Conservation (phyloP, 2,329 filamentous ascomycete species). For the Colletotrichum sp. region DNA sequence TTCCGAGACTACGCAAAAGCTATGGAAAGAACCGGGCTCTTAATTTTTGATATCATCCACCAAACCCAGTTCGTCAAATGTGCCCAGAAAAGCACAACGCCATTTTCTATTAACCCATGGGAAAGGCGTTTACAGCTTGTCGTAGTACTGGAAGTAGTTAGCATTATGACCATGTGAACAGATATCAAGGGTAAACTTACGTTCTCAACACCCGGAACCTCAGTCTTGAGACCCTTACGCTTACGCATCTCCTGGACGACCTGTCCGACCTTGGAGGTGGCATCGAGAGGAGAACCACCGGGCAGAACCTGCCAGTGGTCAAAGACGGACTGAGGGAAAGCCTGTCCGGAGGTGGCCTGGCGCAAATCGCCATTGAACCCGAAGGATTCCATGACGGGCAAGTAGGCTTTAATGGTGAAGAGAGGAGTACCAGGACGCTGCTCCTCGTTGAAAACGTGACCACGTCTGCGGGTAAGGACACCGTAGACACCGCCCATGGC, state of each 20-base stretch:
- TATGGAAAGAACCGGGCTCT: conserved; percentile 23
- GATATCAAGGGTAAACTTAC: conserved; percentile 63
- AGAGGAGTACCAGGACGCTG: conserved; percentile 98
- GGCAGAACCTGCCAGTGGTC: conserved; percentile 98
- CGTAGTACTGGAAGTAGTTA: conserved; percentile 77
- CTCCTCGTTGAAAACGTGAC: conserved; percentile 98
- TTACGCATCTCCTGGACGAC: conserved; percentile 92
- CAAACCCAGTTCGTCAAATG: conserved; percentile 44
- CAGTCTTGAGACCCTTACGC: conserved; percentile 99
- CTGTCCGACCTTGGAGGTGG: conserved; percentile 79
- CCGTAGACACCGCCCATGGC: conserved; percentile 99
- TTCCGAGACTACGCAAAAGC: conserved; percentile 22
- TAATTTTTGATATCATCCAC: conserved; percentile 34
- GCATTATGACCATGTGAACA: conserved; percentile 17
- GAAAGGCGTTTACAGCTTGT: conserved; percentile 85
- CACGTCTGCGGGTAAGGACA: conserved; percentile 96
- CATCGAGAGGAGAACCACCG: conserved; percentile 90
- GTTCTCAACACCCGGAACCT: conserved; percentile 92
- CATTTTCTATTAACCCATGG: conserved; percentile 50
- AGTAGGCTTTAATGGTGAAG: conserved; percentile 98
- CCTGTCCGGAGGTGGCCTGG: conserved; percentile 91
- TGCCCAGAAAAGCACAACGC: conserved; percentile 48
- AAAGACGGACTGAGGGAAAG: conserved; percentile 98
- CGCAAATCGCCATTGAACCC: conserved; percentile 99
- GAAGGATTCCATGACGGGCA: conserved; percentile 97